Conservation (phyloP, 345 rosid genomes). For the Salix suchowensis region DNA sequence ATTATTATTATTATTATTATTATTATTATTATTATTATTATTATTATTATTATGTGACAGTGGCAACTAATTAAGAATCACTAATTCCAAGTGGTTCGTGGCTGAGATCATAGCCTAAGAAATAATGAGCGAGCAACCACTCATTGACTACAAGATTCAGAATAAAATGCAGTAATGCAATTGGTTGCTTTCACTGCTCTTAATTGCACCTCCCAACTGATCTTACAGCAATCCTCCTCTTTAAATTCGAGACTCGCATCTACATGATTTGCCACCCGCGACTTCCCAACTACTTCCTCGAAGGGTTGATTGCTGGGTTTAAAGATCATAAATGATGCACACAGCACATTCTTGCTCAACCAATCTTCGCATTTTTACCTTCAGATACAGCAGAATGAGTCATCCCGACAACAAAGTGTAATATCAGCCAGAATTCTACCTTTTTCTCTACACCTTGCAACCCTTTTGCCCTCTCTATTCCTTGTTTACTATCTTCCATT, state of each 20-base stretch:
- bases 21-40: too few relatives aligned
- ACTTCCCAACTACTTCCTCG: slow-evolving; percentile 7
- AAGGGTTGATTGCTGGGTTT: not conserved
- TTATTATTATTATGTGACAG: too few relatives aligned
- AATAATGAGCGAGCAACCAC: not conserved
- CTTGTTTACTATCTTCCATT: not conserved
- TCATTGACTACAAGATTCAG: not conserved
- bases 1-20: too few relatives aligned
- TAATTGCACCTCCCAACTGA: not conserved
- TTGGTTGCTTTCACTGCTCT: not conserved
- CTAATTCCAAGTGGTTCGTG: not conserved
- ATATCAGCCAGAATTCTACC: not conserved
- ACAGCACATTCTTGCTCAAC: not conserved
- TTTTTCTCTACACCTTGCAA: not conserved
- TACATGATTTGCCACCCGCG: not conserved
- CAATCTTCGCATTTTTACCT: not conserved
- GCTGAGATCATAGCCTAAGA: not conserved
- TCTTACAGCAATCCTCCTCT: not conserved
- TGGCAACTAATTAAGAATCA: too few relatives aligned
- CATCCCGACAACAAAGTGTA: not conserved
- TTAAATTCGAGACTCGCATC: not conserved
- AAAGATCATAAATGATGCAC: not conserved
- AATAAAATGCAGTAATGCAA: too few relatives aligned
- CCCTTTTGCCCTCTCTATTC: not conserved
- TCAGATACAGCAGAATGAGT: not conserved